Conservation (phyloP, 805 yeast species). For the Schwanniomyces sp. region DNA sequence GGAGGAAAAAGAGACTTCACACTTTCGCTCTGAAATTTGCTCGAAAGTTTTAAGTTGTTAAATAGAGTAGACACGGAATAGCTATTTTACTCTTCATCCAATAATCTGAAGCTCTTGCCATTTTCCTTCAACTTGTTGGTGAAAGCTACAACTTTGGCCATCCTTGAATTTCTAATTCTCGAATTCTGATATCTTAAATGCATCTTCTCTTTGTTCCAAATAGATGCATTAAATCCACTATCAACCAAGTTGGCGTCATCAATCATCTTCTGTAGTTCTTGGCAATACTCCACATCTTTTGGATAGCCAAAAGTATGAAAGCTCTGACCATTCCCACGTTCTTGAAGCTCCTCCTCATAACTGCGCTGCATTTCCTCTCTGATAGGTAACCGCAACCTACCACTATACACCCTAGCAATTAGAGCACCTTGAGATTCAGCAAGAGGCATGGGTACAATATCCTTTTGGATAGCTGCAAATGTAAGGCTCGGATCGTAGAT, state of each 20-base stretch:
- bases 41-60: no score
- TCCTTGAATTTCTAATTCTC: no score
- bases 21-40: no score
- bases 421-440: conserved; percentile 42
- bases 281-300: conserved; percentile 59
- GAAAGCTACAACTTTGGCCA: no score
- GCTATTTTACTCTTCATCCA: no score
- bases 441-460: conserved; percentile 37
- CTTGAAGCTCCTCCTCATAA: conserved; percentile 27
- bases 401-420: conserved; percentile 30
- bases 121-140: no score
- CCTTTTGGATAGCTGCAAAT: conserved; percentile 35
- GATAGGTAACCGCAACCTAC: conserved; percentile 27
- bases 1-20: no score
- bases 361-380: conserved; percentile 29
- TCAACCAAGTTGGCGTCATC: conserved; percentile 5
- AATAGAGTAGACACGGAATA: no score
- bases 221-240: conserved; percentile 8
- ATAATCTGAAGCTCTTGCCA: no score
- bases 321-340: no score
- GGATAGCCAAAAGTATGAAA: conserved; percentile 53
- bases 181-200: no score
- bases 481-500: conserved; percentile 31
- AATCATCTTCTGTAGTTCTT: conserved; percentile 27
- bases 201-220: conserved; percentile 8